A percentile compares a stretch with the other conserved stretches of the same genome.
Evolutionary conservation across 1,284 basidiomycete genomes (phyloP).

Genomic region (Trichosporon faecale): DNA sequence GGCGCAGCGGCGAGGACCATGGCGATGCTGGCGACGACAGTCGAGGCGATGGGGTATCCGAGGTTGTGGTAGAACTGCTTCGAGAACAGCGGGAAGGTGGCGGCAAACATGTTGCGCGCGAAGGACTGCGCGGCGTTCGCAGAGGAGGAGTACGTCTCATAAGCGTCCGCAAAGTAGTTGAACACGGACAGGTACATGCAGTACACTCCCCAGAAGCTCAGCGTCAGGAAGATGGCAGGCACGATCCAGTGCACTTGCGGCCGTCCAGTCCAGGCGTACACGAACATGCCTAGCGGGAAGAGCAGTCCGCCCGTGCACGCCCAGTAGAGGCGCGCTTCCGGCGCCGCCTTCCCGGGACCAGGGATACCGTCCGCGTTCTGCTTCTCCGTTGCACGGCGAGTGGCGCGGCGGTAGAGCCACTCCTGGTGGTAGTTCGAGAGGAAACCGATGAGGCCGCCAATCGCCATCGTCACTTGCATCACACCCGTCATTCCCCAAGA

Average conservation of each 20-base stretch:
- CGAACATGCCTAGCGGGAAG: constrained; percentile 42
- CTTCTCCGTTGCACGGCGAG: constrained; percentile 26
- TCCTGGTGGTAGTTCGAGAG: constrained; percentile 60
- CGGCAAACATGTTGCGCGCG: constrained; percentile 43
- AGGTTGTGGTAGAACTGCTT: constrained; percentile 45
- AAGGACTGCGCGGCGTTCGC: constrained; percentile 51
- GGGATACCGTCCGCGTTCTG: constrained; percentile 3
- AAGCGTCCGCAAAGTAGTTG: constrained; percentile 49
- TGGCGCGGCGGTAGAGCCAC: constrained; percentile 36
- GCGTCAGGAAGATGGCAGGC: constrained; percentile 35
- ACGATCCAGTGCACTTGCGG: constrained; percentile 40
- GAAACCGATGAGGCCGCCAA: constrained; percentile 69
- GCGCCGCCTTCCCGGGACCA: constrained; percentile 45
- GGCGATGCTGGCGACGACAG: constrained; percentile 45
- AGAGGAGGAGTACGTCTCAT: constrained; percentile 49
- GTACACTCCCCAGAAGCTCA: constrained; percentile 41
- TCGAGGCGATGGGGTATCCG: constrained; percentile 45
- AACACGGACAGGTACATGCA: constrained; percentile 45
- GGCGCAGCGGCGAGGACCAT: constrained; percentile 43
- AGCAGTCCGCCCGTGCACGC: constrained; percentile 48
- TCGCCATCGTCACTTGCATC: constrained; percentile 32
- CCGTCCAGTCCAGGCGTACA: constrained; percentile 47
- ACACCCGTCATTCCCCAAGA: constrained; percentile 36
- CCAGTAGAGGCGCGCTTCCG: constrained; percentile 55
- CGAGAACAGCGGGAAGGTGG: constrained; percentile 46